phyloP scores from a whole-genome alignment of 2,329 filamentous ascomycete genomes.

The Pleoardoris graminearum region DNA sequence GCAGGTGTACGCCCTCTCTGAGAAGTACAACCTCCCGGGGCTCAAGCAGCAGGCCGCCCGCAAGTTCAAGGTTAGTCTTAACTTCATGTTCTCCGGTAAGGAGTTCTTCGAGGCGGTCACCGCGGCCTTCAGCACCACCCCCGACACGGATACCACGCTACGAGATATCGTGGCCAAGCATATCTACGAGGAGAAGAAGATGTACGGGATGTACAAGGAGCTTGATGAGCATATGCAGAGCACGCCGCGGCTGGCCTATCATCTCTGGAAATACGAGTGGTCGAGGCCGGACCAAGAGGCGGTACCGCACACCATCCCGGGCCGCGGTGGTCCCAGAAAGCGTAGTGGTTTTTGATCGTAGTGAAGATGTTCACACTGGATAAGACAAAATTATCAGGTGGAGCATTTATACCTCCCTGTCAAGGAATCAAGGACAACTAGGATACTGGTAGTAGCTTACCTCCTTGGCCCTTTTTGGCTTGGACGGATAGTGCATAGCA shows the following conservation, averaged over 20 bases:
- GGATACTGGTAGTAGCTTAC: no score
- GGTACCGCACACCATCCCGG: no score
- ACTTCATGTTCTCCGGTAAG: background rate
- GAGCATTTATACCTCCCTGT: no score
- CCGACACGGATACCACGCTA: constrained; percentile 6
- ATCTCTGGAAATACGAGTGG: constrained; percentile 1
- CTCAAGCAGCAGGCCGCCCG: constrained; percentile 2
- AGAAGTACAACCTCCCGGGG: constrained; percentile 14
- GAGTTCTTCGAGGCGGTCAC: constrained; percentile 4
- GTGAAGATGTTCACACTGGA: no score
- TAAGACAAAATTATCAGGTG: no score
- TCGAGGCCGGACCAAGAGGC: background rate
- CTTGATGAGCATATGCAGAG: background rate
- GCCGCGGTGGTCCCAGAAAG: no score
- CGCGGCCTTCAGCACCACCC: constrained; percentile 9
- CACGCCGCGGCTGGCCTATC: background rate
- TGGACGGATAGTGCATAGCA: no score
- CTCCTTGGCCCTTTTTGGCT: no score
- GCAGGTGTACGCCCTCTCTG: constrained; percentile 16
- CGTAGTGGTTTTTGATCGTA: no score
- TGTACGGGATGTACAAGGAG: background rate
- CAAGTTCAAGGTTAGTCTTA: constrained; percentile 6
- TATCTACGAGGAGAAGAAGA: constrained; percentile 1
- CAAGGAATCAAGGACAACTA: no score
- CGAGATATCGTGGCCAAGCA: constrained; percentile 11